A percentile compares a stretch with the other conserved stretches of the same genome.
phyloP scores from a whole-genome alignment of 345 rosid genomes.

The Dipteronia sinensis region DNA sequence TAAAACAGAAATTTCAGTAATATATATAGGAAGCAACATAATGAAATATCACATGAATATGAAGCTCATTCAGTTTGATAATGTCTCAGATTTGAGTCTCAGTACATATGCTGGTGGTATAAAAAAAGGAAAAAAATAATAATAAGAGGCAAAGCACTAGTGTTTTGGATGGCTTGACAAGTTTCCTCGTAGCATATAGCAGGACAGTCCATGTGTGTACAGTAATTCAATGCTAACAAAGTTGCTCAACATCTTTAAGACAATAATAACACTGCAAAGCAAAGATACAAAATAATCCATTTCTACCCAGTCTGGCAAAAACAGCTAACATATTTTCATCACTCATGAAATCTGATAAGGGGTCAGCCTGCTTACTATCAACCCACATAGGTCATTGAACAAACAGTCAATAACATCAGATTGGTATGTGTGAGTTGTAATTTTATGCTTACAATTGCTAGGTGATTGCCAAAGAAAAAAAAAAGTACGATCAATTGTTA shows the following conservation, averaged over 20 bases:
- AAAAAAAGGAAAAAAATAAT: no score
- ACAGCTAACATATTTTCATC: background rate
- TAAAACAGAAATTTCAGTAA: background rate
- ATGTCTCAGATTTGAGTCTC: no score
- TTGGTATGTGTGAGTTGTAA: background rate
- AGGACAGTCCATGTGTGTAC: constrained; percentile 1
- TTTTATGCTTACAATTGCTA: background rate
- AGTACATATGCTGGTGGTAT: no score
- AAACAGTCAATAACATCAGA: background rate
- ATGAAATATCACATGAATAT: background rate
- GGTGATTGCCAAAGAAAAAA: no score
- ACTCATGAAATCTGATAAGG: background rate
- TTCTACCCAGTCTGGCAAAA: background rate
- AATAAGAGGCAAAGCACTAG: background rate
- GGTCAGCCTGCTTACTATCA: background rate
- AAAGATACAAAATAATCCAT: background rate
- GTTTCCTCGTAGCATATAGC: background rate
- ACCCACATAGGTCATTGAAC: background rate
- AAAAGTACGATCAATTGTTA: background rate
- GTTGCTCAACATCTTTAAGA: background rate
- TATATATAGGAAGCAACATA: background rate
- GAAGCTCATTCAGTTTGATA: background rate
- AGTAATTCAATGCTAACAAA: background rate
- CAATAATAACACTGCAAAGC: background rate
- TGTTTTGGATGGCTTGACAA: background rate